Evolutionary conservation across 2,329 filamentous ascomycete genomes (phyloP).

Genomic region (Phaeosphaeria sp.): DNA sequence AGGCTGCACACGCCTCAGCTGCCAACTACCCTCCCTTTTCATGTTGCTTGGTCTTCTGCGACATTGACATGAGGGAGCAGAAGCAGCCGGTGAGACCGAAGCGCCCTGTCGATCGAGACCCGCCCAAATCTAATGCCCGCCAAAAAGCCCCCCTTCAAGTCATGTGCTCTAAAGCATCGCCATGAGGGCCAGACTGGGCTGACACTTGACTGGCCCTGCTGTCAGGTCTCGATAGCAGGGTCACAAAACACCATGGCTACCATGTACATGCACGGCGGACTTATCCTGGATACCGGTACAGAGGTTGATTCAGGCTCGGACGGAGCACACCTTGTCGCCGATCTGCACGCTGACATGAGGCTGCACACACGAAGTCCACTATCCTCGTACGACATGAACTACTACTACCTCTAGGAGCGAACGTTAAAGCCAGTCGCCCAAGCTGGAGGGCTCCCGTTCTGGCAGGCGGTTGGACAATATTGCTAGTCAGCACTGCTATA

Average conservation of each 20-base stretch:
- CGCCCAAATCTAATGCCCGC: not conserved
- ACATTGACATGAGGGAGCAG: constrained; percentile 10
- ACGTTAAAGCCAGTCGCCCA: constrained; percentile 2
- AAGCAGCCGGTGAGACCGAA: constrained; percentile 23
- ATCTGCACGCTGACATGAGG: constrained; percentile 24
- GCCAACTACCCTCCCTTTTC: constrained; percentile 22
- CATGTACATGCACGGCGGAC: constrained; percentile 13
- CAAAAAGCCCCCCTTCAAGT: not conserved
- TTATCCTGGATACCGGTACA: constrained; percentile 17
- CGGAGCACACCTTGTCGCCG: constrained; percentile 29
- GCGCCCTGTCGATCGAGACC: constrained; percentile 5
- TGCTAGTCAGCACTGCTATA: not conserved
- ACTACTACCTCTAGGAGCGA: not conserved
- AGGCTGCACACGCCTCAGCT: constrained; percentile 20
- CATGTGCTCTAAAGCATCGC: constrained; percentile 1
- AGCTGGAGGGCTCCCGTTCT: constrained; percentile 8
- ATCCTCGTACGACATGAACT: constrained; percentile 1
- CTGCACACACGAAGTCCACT: constrained; percentile 16
- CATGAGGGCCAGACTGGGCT: not conserved
- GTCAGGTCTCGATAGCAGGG: not conserved
- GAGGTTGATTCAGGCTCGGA: constrained; percentile 4
- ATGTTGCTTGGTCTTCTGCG: constrained; percentile 7
- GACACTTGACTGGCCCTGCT: not conserved
- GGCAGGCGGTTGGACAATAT: constrained; percentile 14
- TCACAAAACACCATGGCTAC: not conserved